Conservation (phyloP, 352 stramenopile species). For the Elongisporangium senticosum region DNA sequence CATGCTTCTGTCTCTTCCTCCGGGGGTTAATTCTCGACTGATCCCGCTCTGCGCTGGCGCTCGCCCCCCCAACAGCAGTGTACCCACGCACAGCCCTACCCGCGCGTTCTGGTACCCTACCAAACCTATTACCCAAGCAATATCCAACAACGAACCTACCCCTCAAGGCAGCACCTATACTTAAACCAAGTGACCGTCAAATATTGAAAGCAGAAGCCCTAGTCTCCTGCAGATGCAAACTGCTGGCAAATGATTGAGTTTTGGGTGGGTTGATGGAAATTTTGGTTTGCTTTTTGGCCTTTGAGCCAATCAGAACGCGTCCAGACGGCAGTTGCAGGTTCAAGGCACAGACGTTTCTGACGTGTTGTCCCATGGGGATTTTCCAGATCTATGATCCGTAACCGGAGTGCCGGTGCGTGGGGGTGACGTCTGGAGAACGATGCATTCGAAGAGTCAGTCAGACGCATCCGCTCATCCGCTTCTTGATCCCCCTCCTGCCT, state of each 20-base stretch:
- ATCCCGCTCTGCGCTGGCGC: not conserved
- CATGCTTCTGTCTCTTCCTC: not conserved
- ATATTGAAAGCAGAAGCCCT: not conserved
- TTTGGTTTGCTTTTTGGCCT: not conserved
- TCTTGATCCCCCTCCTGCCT: too few relatives aligned
- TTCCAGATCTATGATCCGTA: not conserved
- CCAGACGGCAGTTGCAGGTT: not conserved
- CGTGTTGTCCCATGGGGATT: not conserved
- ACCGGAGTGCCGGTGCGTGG: not conserved
- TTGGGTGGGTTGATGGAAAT: not conserved
- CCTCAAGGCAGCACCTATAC: not conserved
- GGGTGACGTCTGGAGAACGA: not conserved
- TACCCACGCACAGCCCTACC: not conserved
- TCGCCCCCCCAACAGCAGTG: not conserved
- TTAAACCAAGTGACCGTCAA: not conserved
- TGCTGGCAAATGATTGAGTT: not conserved
- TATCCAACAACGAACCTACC: not conserved
- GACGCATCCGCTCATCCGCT: not conserved
- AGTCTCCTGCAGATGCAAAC: not conserved
- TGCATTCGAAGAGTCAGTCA: not conserved
- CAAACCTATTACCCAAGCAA: not conserved
- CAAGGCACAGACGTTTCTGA: not conserved
- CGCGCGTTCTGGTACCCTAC: not conserved
- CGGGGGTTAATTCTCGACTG: not conserved
- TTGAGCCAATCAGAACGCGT: not conserved